phyloP scores from a whole-genome alignment of 768 basidiomycete genomes.

The Lentinula raphanica region DNA sequence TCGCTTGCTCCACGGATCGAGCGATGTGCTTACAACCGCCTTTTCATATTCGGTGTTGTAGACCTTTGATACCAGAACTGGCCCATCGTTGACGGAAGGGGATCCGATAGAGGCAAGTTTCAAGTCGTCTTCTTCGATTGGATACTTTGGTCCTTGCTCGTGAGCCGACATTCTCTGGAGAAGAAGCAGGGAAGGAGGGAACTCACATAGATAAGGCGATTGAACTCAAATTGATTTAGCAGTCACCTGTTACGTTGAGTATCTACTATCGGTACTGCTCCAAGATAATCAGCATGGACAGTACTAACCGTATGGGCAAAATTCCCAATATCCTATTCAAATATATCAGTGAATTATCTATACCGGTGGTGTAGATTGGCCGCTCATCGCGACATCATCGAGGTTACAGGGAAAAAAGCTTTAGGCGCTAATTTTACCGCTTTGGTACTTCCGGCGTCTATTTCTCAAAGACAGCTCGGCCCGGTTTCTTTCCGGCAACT shows the following conservation, averaged over 20 bases:
- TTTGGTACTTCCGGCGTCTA: too few species aligned
- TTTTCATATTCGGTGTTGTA: constrained; percentile 6
- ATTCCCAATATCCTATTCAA: too few species aligned
- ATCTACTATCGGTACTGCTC: too few species aligned
- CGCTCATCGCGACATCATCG: too few species aligned
- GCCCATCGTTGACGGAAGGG: not conserved
- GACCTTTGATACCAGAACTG: not conserved
- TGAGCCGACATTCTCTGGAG: not conserved
- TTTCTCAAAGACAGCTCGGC: too few species aligned
- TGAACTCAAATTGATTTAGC: not conserved
- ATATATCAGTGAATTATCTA: too few species aligned
- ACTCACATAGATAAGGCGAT: not conserved
- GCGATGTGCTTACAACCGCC: not conserved
- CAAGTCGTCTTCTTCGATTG: not conserved
- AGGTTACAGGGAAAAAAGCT: too few species aligned
- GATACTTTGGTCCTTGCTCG: not conserved
- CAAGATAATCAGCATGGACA: too few species aligned
- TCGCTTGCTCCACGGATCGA: constrained; percentile 3
- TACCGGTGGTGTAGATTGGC: too few species aligned
- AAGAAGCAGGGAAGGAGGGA: not conserved
- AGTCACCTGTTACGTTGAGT: not conserved
- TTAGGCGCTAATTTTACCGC: too few species aligned
- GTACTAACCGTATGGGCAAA: too few species aligned
- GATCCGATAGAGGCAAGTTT: not conserved
- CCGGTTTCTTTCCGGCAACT: too few species aligned